A percentile compares a stretch with the other conserved stretches of the same genome.
Conservation (phyloP, 495 filamentous ascomycete genomes). For the Elaphomyces granulatus region DNA sequence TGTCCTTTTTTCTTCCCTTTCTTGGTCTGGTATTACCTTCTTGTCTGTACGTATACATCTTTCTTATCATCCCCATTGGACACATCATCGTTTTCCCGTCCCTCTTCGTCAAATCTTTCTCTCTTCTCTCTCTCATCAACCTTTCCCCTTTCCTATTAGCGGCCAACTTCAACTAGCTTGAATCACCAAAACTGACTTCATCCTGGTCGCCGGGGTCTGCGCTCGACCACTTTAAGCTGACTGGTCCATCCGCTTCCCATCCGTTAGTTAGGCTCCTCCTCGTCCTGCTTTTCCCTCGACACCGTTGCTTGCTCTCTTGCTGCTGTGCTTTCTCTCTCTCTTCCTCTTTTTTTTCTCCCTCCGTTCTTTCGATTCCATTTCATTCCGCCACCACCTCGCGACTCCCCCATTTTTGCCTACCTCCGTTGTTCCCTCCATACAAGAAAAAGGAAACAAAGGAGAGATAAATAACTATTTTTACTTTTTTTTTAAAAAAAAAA, state of each 20-base stretch:
- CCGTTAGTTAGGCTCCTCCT: constrained; percentile 17
- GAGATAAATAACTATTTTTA: constrained; percentile 12
- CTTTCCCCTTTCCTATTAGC: no score
- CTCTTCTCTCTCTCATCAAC: no score
- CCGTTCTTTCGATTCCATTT: constrained; percentile 10
- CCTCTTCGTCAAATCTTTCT: no score
- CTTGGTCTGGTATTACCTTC: no score
- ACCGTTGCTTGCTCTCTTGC: constrained; percentile 11
- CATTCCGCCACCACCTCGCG: constrained; percentile 15
- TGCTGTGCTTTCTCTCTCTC: constrained; percentile 9
- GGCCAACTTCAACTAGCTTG: no score
- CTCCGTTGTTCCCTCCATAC: constrained; percentile 11
- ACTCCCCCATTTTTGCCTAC: constrained; percentile 5
- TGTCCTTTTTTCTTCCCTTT: no score
- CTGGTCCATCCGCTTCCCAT: constrained; percentile 17
- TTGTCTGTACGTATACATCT: no score
- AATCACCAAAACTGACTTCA: no score
- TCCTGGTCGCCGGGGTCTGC: constrained; percentile 14
- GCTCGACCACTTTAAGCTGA: constrained; percentile 18
- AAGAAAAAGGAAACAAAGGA: no score
- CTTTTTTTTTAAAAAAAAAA: no score
- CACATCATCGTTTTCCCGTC: no score
- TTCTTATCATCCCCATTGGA: no score
- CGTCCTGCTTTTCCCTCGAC: constrained; percentile 4
- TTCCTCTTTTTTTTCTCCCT: constrained; percentile 6